A percentile compares a stretch with the other conserved stretches of the same genome.
Conservation (phyloP, 148 eudicot species). For the Fagopyrum tataricum region DNA sequence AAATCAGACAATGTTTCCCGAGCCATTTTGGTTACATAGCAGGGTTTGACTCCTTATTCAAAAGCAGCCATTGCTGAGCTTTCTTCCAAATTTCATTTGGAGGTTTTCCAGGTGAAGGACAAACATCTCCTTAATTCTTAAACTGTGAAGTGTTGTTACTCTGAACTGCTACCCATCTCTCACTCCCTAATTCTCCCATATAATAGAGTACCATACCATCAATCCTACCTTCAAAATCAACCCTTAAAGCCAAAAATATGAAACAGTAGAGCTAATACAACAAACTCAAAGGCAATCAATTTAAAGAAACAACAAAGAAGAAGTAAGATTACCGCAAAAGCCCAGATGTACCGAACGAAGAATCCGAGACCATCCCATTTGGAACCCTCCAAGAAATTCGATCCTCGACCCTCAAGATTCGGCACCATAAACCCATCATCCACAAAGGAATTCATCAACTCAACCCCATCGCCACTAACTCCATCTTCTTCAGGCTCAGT, state of each 20-base stretch:
- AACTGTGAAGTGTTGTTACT: neutral
- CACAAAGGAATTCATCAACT: conserved; percentile 18
- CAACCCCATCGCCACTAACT: conserved; percentile 3
- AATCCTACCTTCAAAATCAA: neutral
- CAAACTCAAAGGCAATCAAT: neutral
- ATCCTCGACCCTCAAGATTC: conserved; percentile 51
- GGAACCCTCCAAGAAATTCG: conserved; percentile 78
- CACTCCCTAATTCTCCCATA: too few relatives aligned
- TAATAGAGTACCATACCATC: neutral
- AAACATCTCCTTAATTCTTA: neutral
- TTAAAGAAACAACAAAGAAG: neutral
- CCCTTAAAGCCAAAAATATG: neutral
- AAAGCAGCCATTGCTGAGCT: conserved; percentile 36
- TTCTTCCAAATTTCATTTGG: conserved; percentile 41
- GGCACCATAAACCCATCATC: conserved; percentile 55
- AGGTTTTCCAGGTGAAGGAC: conserved; percentile 57
- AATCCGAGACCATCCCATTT: conserved; percentile 80
- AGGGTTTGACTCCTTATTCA: conserved; percentile 64
- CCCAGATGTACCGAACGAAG: conserved; percentile 91
- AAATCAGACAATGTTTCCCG: conserved; percentile 41
- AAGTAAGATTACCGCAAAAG: conserved; percentile 60
- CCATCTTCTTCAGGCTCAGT: conserved; percentile 15
- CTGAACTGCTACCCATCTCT: too few relatives aligned
- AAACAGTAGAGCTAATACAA: neutral
- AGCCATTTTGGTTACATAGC: conserved; percentile 60